Evolutionary conservation across 176 grass and related monocot species (phyloP).

Genomic region (Hordeum marinum): DNA sequence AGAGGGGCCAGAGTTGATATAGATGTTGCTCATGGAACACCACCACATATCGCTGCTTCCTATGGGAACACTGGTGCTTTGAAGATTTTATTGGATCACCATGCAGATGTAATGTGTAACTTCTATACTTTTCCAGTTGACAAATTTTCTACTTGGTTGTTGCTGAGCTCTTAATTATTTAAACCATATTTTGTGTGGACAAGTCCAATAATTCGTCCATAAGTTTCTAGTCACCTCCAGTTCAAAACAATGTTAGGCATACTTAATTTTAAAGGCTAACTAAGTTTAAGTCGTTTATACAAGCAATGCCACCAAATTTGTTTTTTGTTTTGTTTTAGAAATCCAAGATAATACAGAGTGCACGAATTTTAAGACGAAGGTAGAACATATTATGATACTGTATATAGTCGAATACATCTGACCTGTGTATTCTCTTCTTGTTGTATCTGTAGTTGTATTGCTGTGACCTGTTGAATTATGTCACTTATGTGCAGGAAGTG

Average conservation of each 20-base stretch:
- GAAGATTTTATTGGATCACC: slow-evolving; percentile 40
- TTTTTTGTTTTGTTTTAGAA: background rate
- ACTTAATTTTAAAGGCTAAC: background rate
- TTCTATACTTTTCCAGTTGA: background rate
- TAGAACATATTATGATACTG: background rate
- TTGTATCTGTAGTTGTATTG: background rate
- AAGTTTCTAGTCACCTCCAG: background rate
- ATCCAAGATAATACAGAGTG: background rate
- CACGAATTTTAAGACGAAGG: too few species aligned
- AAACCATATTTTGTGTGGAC: background rate
- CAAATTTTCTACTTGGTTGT: background rate
- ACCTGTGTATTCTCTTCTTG: background rate
- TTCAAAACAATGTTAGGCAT: background rate
- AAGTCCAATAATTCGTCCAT: background rate
- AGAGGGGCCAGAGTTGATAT: slow-evolving; percentile 37
- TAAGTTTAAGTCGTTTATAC: background rate
- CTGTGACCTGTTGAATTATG: background rate
- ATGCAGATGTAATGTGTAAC: slow-evolving; percentile 29
- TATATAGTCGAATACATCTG: background rate
- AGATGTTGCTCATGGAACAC: slow-evolving; percentile 22
- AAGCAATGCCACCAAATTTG: background rate
- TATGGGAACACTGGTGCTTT: slow-evolving; percentile 12
- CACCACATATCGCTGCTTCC: slow-evolving; percentile 32
- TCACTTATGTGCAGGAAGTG: background rate
- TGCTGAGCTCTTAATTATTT: background rate